phyloP scores from a whole-genome alignment of 495 filamentous ascomycete genomes.

The Talaromyces stipitatus region DNA sequence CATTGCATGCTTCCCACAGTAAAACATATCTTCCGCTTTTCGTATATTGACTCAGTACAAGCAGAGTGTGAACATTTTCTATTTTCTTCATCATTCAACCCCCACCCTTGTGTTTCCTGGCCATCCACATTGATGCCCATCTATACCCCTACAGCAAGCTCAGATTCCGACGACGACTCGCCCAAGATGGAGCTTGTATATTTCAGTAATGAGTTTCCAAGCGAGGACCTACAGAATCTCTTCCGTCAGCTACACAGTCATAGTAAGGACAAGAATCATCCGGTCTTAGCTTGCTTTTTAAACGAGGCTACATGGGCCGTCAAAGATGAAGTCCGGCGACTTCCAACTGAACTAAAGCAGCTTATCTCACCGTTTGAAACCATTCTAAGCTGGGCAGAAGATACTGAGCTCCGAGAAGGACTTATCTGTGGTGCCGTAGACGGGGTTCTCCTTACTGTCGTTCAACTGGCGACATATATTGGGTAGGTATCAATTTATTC shows the following conservation, averaged over 20 bases:
- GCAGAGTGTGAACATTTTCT: no score
- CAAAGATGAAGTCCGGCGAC: conserved; percentile 23
- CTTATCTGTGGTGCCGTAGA: conserved; percentile 28
- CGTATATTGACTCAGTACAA: no score
- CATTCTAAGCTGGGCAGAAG: conserved; percentile 24
- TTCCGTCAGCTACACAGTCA: conserved; percentile 30
- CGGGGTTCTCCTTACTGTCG: conserved; percentile 24
- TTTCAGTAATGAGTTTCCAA: conserved; percentile 37
- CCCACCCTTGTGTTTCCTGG: no score
- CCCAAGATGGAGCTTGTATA: conserved; percentile 21
- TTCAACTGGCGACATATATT: conserved; percentile 30
- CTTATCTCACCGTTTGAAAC: conserved; percentile 30
- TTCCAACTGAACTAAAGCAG: conserved; percentile 15
- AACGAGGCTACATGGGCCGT: conserved; percentile 25
- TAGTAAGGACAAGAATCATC: conserved; percentile 28
- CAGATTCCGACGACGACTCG: conserved; percentile 1
- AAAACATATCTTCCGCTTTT: no score
- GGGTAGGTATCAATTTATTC: conserved; percentile 23
- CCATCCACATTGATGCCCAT: no score
- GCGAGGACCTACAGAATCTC: conserved; percentile 29
- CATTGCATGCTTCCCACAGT: no score
- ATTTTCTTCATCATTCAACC: no score
- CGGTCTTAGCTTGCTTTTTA: conserved; percentile 27
- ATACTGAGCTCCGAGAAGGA: conserved; percentile 20
- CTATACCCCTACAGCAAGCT: conserved; percentile 5